A percentile compares a stretch with the other conserved stretches of the same genome.
Evolutionary conservation across 163 green algal genomes (phyloP).

Genomic region (Scenedesmus sp.): DNA sequence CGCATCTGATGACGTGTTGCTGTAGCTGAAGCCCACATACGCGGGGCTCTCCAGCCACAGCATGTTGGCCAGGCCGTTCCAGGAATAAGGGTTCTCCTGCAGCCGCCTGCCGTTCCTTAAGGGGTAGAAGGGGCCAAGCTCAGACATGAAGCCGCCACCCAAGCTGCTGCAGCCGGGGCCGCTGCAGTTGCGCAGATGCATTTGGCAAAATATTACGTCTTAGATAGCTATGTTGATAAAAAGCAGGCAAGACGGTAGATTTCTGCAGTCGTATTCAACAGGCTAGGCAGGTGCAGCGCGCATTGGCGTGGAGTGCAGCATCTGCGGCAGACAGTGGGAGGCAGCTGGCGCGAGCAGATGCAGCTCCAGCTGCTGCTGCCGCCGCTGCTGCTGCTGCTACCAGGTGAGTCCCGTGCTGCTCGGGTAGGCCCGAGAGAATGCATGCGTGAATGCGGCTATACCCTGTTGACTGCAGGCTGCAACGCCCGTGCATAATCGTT

Average conservation of each 20-base stretch:
- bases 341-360: too few species aligned
- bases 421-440: not conserved
- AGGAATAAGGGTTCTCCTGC: conserved; percentile 75
- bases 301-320: too few species aligned
- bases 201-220: too few species aligned
- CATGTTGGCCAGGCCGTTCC: conserved; percentile 78
- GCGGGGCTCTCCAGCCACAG: conserved; percentile 90
- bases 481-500: not conserved
- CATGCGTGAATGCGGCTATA: not conserved
- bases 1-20: conserved; percentile 73
- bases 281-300: not conserved
- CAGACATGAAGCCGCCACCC: conserved; percentile 86
- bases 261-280: not conserved
- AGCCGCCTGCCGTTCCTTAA: conserved; percentile 59
- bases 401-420: too few species aligned
- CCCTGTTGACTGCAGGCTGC: not conserved
- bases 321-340: too few species aligned
- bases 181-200: conserved; percentile 24
- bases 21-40: conserved; percentile 91
- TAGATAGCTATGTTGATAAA: too few species aligned
- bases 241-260: too few species aligned
- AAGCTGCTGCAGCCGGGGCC: conserved; percentile 91
- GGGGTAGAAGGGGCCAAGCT: conserved; percentile 92
- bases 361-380: not conserved
- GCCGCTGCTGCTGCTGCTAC: not conserved